phyloP scores from a whole-genome alignment of 305 asterid species.

The Plantago coronopus region DNA sequence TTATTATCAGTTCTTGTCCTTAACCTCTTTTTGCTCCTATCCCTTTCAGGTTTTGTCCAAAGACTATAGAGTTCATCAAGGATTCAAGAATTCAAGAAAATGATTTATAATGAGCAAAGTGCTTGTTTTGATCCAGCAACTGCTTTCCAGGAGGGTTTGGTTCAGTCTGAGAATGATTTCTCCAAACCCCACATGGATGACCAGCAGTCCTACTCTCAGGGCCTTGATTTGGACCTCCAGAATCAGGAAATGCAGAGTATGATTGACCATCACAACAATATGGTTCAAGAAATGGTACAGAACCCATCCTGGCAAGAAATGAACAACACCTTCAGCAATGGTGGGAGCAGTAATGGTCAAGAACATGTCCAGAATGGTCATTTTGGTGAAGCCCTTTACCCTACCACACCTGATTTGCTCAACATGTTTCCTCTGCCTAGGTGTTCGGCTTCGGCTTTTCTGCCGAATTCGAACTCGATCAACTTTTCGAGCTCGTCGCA shows the following conservation, averaged over 20 bases:
- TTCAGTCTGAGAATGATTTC: conserved; percentile 42
- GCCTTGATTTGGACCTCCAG: conserved; percentile 56
- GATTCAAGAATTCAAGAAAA: conserved; percentile 6
- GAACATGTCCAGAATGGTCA: background rate
- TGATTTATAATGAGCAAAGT: conserved; percentile 48
- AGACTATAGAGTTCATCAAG: conserved; percentile 14
- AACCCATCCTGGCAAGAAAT: conserved; percentile 34
- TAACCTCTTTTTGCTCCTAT: conserved; percentile 13
- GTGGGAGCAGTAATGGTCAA: no score
- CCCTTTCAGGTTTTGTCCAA: conserved; percentile 14
- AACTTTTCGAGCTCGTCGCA: conserved; percentile 25
- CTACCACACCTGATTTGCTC: conserved; percentile 49
- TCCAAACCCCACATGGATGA: conserved; percentile 39
- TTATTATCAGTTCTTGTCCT: conserved; percentile 21
- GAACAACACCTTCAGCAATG: conserved; percentile 5
- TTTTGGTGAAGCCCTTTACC: conserved; percentile 14
- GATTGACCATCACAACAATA: background rate
- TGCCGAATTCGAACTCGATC: conserved; percentile 36
- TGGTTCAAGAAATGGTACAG: conserved; percentile 24
- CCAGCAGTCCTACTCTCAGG: conserved; percentile 30
- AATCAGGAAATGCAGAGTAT: conserved; percentile 26
- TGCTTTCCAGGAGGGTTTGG: conserved; percentile 28
- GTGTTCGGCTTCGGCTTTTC: conserved; percentile 38
- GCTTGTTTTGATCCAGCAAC: conserved; percentile 46
- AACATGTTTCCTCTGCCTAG: conserved; percentile 61